phyloP scores from a whole-genome alignment of 805 yeast genomes.

The Ogataea nonfermentans region DNA sequence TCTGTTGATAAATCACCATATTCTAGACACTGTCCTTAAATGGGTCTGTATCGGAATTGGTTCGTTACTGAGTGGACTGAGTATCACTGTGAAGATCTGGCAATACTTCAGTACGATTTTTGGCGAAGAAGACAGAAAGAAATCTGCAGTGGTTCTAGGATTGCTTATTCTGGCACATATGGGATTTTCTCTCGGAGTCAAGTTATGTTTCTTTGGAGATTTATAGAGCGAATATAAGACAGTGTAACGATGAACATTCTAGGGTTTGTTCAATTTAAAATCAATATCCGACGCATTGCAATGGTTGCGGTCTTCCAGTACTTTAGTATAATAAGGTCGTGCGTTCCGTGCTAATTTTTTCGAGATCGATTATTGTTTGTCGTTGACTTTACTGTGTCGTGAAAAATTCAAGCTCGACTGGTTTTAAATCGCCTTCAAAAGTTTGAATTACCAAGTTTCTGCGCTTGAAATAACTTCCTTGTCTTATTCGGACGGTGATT shows the following conservation, averaged over 20 bases:
- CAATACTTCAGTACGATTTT: conserved; percentile 38
- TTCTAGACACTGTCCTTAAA: conserved; percentile 49
- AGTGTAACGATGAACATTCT: not conserved
- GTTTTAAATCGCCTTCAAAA: conserved; percentile 3
- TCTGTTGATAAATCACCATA: conserved; percentile 43
- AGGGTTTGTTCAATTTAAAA: not conserved
- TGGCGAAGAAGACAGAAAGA: conserved; percentile 38
- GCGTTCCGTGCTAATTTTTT: not conserved
- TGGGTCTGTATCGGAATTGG: conserved; percentile 65
- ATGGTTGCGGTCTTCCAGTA: too few relatives aligned
- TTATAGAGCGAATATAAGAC: conserved; percentile 12
- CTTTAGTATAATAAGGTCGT: not conserved
- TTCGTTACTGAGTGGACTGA: conserved; percentile 57
- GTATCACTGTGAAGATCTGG: conserved; percentile 47
- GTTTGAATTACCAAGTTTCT: not conserved
- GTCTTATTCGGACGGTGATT: not conserved
- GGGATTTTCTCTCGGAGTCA: conserved; percentile 61
- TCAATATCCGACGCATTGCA: too few relatives aligned
- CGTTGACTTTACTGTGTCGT: conserved; percentile 8
- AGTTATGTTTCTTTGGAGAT: conserved; percentile 56
- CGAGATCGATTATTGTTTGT: conserved; percentile 6
- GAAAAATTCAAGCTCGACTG: conserved; percentile 12
- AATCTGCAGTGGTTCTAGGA: conserved; percentile 37
- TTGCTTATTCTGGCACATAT: conserved; percentile 49
- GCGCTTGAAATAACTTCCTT: conserved; percentile 1